phyloP scores from a whole-genome alignment of 2,329 filamentous ascomycete species.

The Claviceps capensis region DNA sequence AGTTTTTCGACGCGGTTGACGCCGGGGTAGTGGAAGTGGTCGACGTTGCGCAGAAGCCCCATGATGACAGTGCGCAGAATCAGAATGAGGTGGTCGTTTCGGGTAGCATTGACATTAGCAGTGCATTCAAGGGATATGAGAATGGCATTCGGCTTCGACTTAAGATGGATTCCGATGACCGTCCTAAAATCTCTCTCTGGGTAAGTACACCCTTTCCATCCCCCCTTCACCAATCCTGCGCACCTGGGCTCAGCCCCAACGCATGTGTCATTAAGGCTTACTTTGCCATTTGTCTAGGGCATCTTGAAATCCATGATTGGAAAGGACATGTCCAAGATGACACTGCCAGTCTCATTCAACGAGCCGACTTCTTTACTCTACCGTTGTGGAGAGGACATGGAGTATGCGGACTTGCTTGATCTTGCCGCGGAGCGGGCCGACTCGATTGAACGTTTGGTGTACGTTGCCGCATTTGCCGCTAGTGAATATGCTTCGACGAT shows the following conservation, averaged over 20 bases:
- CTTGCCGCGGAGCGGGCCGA: slow-evolving; percentile 73
- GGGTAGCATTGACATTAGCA: slow-evolving; percentile 49
- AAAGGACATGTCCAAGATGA: slow-evolving; percentile 99
- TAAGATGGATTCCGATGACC: slow-evolving; percentile 81
- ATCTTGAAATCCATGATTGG: slow-evolving; percentile 99
- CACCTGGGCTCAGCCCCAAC: no score
- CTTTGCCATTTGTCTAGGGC: slow-evolving; percentile 37
- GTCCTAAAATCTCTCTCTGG: slow-evolving; percentile 92
- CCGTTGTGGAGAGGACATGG: slow-evolving; percentile 93
- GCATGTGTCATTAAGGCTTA: neutral
- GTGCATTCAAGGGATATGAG: slow-evolving; percentile 82
- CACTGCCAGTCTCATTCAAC: slow-evolving; percentile 93
- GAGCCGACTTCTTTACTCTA: slow-evolving; percentile 93
- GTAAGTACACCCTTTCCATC: slow-evolving; percentile 36
- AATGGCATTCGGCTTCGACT: slow-evolving; percentile 67
- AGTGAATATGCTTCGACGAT: slow-evolving; percentile 97
- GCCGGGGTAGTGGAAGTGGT: slow-evolving; percentile 85
- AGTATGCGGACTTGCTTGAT: slow-evolving; percentile 88
- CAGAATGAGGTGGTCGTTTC: slow-evolving; percentile 28
- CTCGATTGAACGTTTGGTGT: slow-evolving; percentile 82
- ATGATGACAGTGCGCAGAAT: slow-evolving; percentile 25
- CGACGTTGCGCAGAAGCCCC: slow-evolving; percentile 58
- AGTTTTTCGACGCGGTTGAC: slow-evolving; percentile 96
- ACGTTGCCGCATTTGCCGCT: slow-evolving; percentile 88
- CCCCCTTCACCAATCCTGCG: no score